Evolutionary conservation across 2,329 filamentous ascomycete genomes (phyloP).

Genomic region (Tolypocladium inflatum): DNA sequence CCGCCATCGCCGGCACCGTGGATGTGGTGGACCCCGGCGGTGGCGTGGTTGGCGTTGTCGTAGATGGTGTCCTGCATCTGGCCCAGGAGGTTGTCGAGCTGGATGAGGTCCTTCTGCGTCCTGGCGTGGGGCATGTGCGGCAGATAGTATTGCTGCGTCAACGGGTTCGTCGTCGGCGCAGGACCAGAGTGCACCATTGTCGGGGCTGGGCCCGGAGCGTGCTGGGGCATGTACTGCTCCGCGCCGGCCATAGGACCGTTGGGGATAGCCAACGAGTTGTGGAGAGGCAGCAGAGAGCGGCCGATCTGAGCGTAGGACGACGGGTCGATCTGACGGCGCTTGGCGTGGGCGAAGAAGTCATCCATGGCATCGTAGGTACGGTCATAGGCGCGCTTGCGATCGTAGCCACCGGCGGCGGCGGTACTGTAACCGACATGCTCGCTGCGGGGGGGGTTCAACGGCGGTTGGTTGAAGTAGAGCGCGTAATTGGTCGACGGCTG

Average conservation of each 20-base stretch:
- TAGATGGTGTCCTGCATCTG: slow-evolving; percentile 96
- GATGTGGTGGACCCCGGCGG: slow-evolving; percentile 69
- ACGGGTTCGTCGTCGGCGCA: slow-evolving; percentile 47
- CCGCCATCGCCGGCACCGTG: slow-evolving; percentile 57
- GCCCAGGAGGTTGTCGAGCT: slow-evolving; percentile 90
- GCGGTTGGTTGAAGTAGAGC: slow-evolving; percentile 67
- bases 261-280: slow-evolving; percentile 58
- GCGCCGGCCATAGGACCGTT: slow-evolving; percentile 34
- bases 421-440: slow-evolving; percentile 57
- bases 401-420: slow-evolving; percentile 44
- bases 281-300: slow-evolving; percentile 74
- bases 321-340: slow-evolving; percentile 84
- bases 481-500: slow-evolving; percentile 51
- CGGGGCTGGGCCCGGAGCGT: slow-evolving; percentile 24
- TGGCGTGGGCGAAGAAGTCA: slow-evolving; percentile 88
- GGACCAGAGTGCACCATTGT: slow-evolving; percentile 43
- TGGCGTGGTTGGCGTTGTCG: slow-evolving; percentile 77
- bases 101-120: slow-evolving; percentile 87
- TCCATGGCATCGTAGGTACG: slow-evolving; percentile 82
- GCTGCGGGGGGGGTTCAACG: slow-evolving; percentile 39
- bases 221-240: slow-evolving; percentile 45
- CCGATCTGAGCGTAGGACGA: slow-evolving; percentile 86
- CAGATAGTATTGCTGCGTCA: slow-evolving; percentile 71
- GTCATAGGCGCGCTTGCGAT: slow-evolving; percentile 77
- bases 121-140: slow-evolving; percentile 71